These are phyloP conservation scores for Xylariaceae sp. DNA, from an alignment of 2,329 filamentous ascomycete genomes.

Conservation along the genomic window DNA sequence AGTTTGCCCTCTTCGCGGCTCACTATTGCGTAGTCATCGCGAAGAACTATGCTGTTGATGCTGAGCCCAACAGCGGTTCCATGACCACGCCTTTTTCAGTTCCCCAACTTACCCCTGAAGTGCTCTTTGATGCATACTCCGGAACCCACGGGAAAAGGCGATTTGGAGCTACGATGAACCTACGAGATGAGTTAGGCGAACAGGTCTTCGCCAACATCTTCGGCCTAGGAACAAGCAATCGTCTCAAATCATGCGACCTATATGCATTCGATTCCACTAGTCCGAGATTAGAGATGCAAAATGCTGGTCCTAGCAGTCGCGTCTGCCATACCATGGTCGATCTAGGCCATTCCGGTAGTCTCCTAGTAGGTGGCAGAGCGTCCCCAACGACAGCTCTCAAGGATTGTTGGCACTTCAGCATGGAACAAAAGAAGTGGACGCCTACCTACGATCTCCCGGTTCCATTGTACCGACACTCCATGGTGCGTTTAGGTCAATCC, in stretches of 20 bases:
- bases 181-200: constrained; percentile 36
- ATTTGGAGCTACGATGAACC: constrained; percentile 52
- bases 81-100: background rate
- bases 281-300: constrained; percentile 23
- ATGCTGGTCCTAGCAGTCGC: constrained; percentile 40
- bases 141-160: constrained; percentile 47
- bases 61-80: background rate
- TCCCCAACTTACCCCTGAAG: constrained; percentile 4
- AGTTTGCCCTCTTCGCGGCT: constrained; percentile 76
- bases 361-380: constrained; percentile 73
- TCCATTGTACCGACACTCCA: constrained; percentile 71
- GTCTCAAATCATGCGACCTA: constrained; percentile 47
- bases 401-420: constrained; percentile 71
- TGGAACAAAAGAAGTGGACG: constrained; percentile 53
- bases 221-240: constrained; percentile 41
- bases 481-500: constrained; percentile 47
- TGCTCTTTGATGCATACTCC: constrained; percentile 35
- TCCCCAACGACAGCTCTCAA: constrained; percentile 64
- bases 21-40: constrained; percentile 80
- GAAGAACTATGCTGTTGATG: constrained; percentile 32
- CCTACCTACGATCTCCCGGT: constrained; percentile 59
- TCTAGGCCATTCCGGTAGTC: constrained; percentile 49
- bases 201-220: constrained; percentile 42
- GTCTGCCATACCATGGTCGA: constrained; percentile 76
- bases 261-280: constrained; percentile 34